A percentile compares a stretch with the other conserved stretches of the same genome.
phyloP scores from a whole-genome alignment of 2,329 filamentous ascomycete species.

The Claviceps purpurea region DNA sequence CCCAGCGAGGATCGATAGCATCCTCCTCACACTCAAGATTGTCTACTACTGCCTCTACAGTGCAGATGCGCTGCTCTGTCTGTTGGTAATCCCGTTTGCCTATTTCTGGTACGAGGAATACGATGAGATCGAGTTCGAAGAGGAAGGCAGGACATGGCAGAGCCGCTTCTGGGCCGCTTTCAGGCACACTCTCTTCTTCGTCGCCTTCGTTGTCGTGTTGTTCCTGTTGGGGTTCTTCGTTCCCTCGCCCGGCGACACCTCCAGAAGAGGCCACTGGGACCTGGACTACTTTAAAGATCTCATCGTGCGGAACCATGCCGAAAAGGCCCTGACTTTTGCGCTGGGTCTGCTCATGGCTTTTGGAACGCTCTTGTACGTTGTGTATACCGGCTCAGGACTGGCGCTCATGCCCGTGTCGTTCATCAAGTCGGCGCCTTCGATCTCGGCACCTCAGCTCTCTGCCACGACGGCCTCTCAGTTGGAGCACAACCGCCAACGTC shows the following conservation, averaged over 20 bases:
- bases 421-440: conserved; percentile 80
- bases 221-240: conserved; percentile 93
- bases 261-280: conserved; percentile 52
- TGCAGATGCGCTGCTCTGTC: conserved; percentile 76
- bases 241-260: conserved; percentile 57
- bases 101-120: conserved; percentile 99
- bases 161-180: conserved; percentile 68
- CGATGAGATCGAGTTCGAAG: conserved; percentile 77
- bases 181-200: conserved; percentile 82
- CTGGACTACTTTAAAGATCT: conserved; percentile 86
- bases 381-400: conserved; percentile 82
- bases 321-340: conserved; percentile 82
- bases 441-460: conserved; percentile 68
- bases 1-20: conserved; percentile 61
- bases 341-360: conserved; percentile 79
- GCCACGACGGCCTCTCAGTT: conserved; percentile 69
- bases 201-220: conserved; percentile 65
- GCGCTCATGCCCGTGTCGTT: conserved; percentile 80
- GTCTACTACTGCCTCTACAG: conserved; percentile 92
- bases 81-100: conserved; percentile 83
- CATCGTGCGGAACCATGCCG: conserved; percentile 66
- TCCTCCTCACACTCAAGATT: conserved; percentile 67
- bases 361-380: conserved; percentile 70
- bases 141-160: conserved; percentile 59
- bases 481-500: conserved; percentile 78